phyloP scores from a whole-genome alignment of 2,329 filamentous ascomycete species.

The Colletotrichum noveboracense region DNA sequence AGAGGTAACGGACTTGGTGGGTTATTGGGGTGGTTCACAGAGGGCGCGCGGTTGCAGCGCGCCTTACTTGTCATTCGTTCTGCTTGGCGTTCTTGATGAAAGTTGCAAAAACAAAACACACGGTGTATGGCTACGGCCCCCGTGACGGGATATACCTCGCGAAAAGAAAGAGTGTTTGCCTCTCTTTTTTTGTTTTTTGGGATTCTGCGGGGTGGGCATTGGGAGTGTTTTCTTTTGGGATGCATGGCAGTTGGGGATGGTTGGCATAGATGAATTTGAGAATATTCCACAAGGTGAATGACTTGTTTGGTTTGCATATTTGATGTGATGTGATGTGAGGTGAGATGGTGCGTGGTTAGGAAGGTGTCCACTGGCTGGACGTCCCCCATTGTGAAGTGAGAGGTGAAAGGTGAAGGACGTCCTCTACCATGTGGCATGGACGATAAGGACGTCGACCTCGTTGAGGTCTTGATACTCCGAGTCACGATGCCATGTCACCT shows the following conservation, averaged over 20 bases:
- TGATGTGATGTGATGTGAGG: neutral
- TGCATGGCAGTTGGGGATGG: neutral
- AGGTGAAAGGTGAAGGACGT: neutral
- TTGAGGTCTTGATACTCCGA: neutral
- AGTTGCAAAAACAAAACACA: neutral
- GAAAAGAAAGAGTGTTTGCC: constrained; percentile 13
- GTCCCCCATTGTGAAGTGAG: too few species aligned
- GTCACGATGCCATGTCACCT: neutral
- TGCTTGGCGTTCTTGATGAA: neutral
- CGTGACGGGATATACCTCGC: constrained; percentile 13
- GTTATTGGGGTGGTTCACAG: neutral
- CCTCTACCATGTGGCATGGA: neutral
- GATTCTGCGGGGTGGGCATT: neutral
- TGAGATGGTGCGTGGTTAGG: neutral
- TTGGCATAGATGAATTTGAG: neutral
- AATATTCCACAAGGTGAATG: neutral
- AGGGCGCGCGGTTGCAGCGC: neutral
- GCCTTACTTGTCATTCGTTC: neutral
- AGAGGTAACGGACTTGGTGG: neutral
- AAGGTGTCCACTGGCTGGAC: neutral
- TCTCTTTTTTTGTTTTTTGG: neutral
- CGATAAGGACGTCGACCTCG: neutral
- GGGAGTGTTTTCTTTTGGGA: neutral
- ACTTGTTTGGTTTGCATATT: neutral
- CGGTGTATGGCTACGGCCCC: constrained; percentile 11